Evolutionary conservation across 1,284 basidiomycete species (phyloP), one percentile per base, ranked within the genome.

Genomic region (Sporisorium scitamineum): DNA sequence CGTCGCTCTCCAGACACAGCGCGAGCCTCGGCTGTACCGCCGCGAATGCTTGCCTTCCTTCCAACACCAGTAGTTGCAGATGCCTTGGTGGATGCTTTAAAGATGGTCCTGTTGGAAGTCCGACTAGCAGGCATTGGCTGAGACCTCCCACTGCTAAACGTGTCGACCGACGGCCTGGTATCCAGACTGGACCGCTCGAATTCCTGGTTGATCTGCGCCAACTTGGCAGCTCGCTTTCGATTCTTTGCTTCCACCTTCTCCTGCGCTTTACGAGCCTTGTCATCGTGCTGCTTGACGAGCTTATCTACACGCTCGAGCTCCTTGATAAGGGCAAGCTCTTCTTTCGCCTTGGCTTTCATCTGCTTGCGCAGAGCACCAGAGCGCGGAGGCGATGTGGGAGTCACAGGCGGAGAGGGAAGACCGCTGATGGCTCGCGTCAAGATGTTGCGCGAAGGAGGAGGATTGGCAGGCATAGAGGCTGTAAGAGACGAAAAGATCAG

Each of bases 261-360:
- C 16, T 53, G 50, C 16, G 54, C 64, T 54, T 75, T 79, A 8
- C 47, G 39, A 13, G 69, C 59, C 55, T 77, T 79, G 41, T 53
- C 29, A 27, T 81, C 80, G 54, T 81, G 79, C 56, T 76, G 59
- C 39, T 67, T 61, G 22, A 81, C 80, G 51, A 81, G 65, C 47
- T 54, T 58, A 34, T 80, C 73, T 10, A 80, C 54, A 3, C 58
- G 56, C 32, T 76, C 73, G 22, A 79, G 55, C 31, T 81, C 68
- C 37, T 75, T 73, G 50, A 80, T 79, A 11, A 81, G 65, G 0
- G 72, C 69, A 16, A 66, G 41, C 39, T 81, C 80, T 51, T 80
- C 68, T 41, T 81, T 81, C 10, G 61, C 66, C n/a, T 62, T 62
- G 14, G 62, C 58, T 57, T 78, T 80, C 48, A 65, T 44, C 67